Base-by-base conservation (phyloP, 1,284 basidiomycete species). In the Apiotrichum mycotoxinovorans region DNA sequence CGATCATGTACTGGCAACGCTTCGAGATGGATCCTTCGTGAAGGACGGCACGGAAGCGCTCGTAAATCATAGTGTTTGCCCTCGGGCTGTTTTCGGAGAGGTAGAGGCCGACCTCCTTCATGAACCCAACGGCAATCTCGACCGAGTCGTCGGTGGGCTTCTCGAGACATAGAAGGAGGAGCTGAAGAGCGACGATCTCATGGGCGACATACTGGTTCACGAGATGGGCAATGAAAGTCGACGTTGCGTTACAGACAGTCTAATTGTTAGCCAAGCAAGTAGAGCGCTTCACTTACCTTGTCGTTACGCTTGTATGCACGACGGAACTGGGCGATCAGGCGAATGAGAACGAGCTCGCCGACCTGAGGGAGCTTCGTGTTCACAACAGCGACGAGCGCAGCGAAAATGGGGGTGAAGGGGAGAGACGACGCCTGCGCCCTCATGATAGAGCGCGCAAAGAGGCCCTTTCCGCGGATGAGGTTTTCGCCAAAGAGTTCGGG, bases 1-100 rank as follows among this genome's bases (percentile, higher is more conserved):
- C 96, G 69, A 99, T 93, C 96, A 98, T 98, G 79, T 97, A 99
- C 73, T 98, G 95, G 26, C 97, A 92, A 65, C 96, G 86, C 71
- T 98, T 94, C 71, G 89, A 91, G 76, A 98, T 95, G 41, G 83
- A 80, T 45, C 91, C 93, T 75, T 98, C 96, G 77, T 98, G 96
- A 43, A 99, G 80, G 8, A 98, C 92, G 0, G 91, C 90, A 48
- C 95, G 87, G 84, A 98, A 98, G 38, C 93, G 88, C 74, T 98
- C 96, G 72, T 87, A 98, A 42, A 97, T 87, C 50, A 86, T 87
- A 40, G 91, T 88, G 71, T 91, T 97, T 59, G 91, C 93, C 75
- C 94, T 93, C 22, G 95, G 91, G 3, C 90, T 89, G 75, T 92
- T 91, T 80, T 98, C 95, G 0, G 87, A 81, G 7, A 99, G 84